A percentile compares a stretch with the other conserved stretches of the same genome.
These are phyloP conservation scores for Plasmodium falciparum DNA, from an alignment of 169 alveolate genomes.

Conservation along the genomic window DNA sequence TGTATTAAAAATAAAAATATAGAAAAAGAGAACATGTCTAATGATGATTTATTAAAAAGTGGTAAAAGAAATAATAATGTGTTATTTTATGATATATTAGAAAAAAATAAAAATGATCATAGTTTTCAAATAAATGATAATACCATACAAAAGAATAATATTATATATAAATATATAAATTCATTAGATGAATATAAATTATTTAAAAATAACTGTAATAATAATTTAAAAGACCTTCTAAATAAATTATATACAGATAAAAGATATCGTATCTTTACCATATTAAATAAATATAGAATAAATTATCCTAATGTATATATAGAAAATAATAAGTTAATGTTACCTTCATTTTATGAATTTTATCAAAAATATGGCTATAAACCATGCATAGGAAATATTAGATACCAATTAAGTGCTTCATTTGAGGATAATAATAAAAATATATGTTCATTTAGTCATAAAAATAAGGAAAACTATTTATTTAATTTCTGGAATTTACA, in stretches of 20 bases:
- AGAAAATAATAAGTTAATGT: slow-evolving; percentile 54
- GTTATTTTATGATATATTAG: not conserved
- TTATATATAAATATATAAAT: not conserved
- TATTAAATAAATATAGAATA: slow-evolving; percentile 56
- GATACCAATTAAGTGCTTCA: not conserved
- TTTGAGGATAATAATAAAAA: not conserved
- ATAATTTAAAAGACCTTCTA: slow-evolving; percentile 39
- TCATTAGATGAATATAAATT: not conserved
- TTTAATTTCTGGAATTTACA: not conserved
- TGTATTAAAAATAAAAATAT: slow-evolving; percentile 7
- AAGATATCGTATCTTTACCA: slow-evolving; percentile 64
- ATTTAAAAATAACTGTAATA: slow-evolving; percentile 46
- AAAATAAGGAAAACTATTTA: not conserved
- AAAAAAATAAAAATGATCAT: not conserved
- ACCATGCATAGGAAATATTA: slow-evolving; percentile 30
- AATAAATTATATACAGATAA: slow-evolving; percentile 55
- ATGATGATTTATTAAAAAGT: not conserved
- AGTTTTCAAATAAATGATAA: not conserved
- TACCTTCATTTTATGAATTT: slow-evolving; percentile 44
- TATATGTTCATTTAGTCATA: not conserved
- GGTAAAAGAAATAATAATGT: not conserved
- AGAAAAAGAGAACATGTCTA: slow-evolving; percentile 4
- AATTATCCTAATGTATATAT: slow-evolving; percentile 66
- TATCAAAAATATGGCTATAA: slow-evolving; percentile 70
- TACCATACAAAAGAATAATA: not conserved